These are phyloP conservation scores for Pseudogymnoascus destructans DNA, from an alignment of 2,329 filamentous ascomycete genomes.

Conservation along the genomic window DNA sequence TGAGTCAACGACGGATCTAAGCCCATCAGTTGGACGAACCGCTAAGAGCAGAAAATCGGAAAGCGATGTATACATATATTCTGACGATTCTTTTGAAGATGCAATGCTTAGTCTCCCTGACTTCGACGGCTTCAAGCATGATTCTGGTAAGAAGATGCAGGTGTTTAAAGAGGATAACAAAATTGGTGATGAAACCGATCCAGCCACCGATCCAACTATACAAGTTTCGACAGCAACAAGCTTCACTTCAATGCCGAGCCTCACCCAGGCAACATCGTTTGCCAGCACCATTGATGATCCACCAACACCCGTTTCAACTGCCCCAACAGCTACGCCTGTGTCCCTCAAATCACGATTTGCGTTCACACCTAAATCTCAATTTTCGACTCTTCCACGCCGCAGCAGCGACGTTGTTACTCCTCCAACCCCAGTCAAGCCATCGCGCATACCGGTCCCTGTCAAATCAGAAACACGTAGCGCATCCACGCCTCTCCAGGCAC, in stretches of 20 bases:
- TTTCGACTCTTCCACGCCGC: slow-evolving; percentile 12
- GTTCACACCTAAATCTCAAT: background rate
- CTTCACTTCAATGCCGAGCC: slow-evolving; percentile 13
- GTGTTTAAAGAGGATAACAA: background rate
- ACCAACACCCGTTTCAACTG: slow-evolving; percentile 15
- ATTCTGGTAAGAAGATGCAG: slow-evolving; percentile 8
- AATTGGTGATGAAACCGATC: background rate
- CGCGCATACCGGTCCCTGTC: slow-evolving; percentile 22
- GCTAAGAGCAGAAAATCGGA: slow-evolving; percentile 28
- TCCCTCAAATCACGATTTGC: slow-evolving; percentile 2
- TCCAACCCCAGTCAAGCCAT: slow-evolving; percentile 17
- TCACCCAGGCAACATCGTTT: slow-evolving; percentile 17
- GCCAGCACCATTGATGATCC: slow-evolving; percentile 19
- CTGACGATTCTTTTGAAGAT: slow-evolving; percentile 38
- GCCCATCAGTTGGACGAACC: slow-evolving; percentile 28
- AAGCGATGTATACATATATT: slow-evolving; percentile 36
- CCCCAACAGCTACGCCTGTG: background rate
- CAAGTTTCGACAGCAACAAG: background rate
- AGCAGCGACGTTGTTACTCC: slow-evolving; percentile 12
- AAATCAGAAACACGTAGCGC: slow-evolving; percentile 17
- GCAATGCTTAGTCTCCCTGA: slow-evolving; percentile 35
- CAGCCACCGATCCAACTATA: background rate
- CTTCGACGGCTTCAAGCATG: slow-evolving; percentile 16
- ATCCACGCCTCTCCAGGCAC: slow-evolving; percentile 24
- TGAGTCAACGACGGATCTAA: slow-evolving; percentile 25